These are phyloP conservation scores for Bacidia rubella DNA, from an alignment of 495 filamentous ascomycete genomes.

Conservation along the genomic window DNA sequence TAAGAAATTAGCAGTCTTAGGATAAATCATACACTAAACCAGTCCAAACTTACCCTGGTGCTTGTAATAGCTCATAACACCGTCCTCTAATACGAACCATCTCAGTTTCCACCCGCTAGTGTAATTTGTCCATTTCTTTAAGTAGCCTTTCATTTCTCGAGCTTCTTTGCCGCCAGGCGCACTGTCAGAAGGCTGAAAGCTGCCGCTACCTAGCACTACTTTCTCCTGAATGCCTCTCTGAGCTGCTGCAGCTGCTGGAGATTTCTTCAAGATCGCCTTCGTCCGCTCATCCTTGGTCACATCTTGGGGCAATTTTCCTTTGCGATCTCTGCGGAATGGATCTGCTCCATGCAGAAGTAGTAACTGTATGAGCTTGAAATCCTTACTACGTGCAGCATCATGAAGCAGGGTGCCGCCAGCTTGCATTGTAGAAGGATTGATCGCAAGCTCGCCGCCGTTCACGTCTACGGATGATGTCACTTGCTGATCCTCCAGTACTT, in stretches of 20 bases:
- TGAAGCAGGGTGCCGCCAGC: conserved; percentile 80
- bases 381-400: conserved; percentile 78
- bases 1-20: background rate
- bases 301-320: conserved; percentile 91
- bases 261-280: conserved; percentile 74
- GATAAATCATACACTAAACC: background rate
- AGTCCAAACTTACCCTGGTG: conserved; percentile 54
- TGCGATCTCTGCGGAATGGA: conserved; percentile 86
- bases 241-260: conserved; percentile 84
- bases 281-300: conserved; percentile 92
- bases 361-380: conserved; percentile 72
- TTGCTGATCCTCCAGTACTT: conserved; percentile 67
- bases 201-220: conserved; percentile 71
- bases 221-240: conserved; percentile 94
- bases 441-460: conserved; percentile 76
- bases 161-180: conserved; percentile 66
- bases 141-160: conserved; percentile 92
- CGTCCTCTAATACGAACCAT: conserved; percentile 97
- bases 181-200: conserved; percentile 49
- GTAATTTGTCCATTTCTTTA: conserved; percentile 99
- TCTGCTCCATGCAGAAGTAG: conserved; percentile 93
- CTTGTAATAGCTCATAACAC: conserved; percentile 97
- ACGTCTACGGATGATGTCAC: conserved; percentile 79
- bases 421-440: conserved; percentile 59
- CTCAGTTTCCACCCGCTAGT: conserved; percentile 88